Conservation (phyloP, 257 asterid species). For the Knoxia roxburghii region DNA sequence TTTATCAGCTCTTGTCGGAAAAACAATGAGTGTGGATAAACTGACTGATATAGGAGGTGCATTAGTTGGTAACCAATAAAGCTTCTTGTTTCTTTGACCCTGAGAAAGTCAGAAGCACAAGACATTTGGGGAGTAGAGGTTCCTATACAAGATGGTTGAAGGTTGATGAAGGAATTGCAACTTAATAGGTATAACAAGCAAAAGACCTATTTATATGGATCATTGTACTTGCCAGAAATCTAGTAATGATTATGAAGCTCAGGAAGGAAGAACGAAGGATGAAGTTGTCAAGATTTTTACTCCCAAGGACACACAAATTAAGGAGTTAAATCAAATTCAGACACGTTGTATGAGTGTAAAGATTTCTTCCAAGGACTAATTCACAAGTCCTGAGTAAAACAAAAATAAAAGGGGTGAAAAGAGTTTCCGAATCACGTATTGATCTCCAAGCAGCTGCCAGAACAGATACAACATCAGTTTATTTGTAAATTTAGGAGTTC, state of each 20-base stretch:
- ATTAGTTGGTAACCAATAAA: slow-evolving; percentile 37
- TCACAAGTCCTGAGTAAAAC: too few species aligned
- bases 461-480: slow-evolving; percentile 37
- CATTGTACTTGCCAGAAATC: slow-evolving; percentile 32
- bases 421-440: slow-evolving; percentile 20
- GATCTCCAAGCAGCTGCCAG: slow-evolving; percentile 25
- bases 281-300: slow-evolving; percentile 23
- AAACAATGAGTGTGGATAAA: slow-evolving; percentile 31
- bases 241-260: slow-evolving; percentile 30
- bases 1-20: slow-evolving; percentile 34
- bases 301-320: slow-evolving; percentile 20
- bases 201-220: not conserved
- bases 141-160: not conserved
- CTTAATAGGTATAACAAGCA: too few species aligned
- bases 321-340: not conserved
- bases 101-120: not conserved
- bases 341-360: not conserved
- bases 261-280: slow-evolving; percentile 35
- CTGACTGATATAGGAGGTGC: slow-evolving; percentile 36
- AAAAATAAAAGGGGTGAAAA: too few species aligned
- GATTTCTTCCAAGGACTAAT: too few species aligned
- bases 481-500: slow-evolving; percentile 30
- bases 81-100: slow-evolving; percentile 35
- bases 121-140: too few species aligned
- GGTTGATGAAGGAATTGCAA: too few species aligned